Evolutionary conservation across 306 rosid genomes (phyloP), one percentile per base, ranked within the genome.

Genomic region (Vigna unguiculata): DNA sequence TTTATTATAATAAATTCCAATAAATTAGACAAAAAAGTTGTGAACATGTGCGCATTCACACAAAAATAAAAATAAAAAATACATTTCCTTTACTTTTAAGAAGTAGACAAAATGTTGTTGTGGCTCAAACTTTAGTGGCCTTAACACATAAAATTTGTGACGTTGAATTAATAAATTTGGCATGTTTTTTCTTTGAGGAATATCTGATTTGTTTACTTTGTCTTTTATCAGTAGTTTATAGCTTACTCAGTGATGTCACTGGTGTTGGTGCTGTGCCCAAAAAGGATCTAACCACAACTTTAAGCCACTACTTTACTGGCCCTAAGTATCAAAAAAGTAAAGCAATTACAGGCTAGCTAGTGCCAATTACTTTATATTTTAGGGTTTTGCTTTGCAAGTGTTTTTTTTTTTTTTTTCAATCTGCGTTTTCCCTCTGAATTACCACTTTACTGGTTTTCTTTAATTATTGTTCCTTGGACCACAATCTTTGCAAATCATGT

Each of bases 251-350:
- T 67, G 59, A 74, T 58, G 52, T 75, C 80, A 36, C 80, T 74
- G 59, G 34, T n/a, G 14, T 66, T 46, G 60, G 72, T 68, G 77
- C 41, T 67, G 76, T 67, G 76, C 72, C 28, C 72, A 38, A 51
- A 71, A 79, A 64, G 78, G 83, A 51, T 71, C 78, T 52, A 19
- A 40, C 67, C 73, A 38, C 67, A 71, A 62, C 78, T 79, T 79
- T 67, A 69, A 74, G 63, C 67, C 79, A 36, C 48, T 15, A 2
- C 40, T 59, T 59, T 59, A 14, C 65, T 28, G 41, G 40, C 11
- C 20, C 65, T 59, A 28, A 47, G 12, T 63, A 43, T 32, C 4
- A 78, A 13, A 62, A 70, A 71, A 52, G 68, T 30, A 72, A 71
- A 52, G 68, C 28, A 52, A 40, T 41, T 54, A 45, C 38, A 16